Percentiles rank a stretch among this genome's conserved stretches.
Conservation (phyloP, 2,329 filamentous ascomycete species). For the Gaeumannomyces tritici region DNA sequence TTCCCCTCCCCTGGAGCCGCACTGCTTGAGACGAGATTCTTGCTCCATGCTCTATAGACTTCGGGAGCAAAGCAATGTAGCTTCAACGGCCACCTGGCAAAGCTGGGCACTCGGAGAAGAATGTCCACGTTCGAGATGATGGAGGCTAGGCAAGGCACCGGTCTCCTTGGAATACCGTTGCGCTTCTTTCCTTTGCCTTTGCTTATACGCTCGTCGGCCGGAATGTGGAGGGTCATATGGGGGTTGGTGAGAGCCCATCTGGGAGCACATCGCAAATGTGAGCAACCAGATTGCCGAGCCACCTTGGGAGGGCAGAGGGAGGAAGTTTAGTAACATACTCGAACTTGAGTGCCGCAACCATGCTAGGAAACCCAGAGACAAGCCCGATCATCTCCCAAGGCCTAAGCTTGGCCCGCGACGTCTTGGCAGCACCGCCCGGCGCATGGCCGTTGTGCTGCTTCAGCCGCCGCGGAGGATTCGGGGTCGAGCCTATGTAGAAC, state of each 20-base stretch:
- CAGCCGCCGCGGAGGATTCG: constrained; percentile 74
- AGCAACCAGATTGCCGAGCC: background rate
- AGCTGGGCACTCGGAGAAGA: constrained; percentile 69
- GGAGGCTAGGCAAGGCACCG: constrained; percentile 51
- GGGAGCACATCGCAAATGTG: background rate
- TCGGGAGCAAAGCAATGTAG: constrained; percentile 70
- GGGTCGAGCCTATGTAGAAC: constrained; percentile 87
- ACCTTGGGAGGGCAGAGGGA: background rate
- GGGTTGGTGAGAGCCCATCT: constrained; percentile 92
- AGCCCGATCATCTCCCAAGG: constrained; percentile 90
- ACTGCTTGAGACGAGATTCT: constrained; percentile 39
- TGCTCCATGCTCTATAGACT: constrained; percentile 59
- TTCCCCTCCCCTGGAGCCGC: constrained; percentile 28
- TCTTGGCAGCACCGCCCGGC: constrained; percentile 73
- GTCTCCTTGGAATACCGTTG: constrained; percentile 45
- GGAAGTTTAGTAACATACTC: constrained; percentile 48
- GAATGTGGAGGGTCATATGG: constrained; percentile 70
- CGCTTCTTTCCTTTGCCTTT: constrained; percentile 39
- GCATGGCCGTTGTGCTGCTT: constrained; percentile 83
- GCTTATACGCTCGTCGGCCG: constrained; percentile 49
- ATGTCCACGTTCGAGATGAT: constrained; percentile 74
- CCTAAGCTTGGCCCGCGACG: constrained; percentile 54
- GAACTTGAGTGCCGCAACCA: constrained; percentile 83
- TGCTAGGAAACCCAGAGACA: constrained; percentile 81
- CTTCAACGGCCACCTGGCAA: constrained; percentile 71